Base-by-base conservation (phyloP, 495 filamentous ascomycete genomes). In the Neurospora sp. region DNA sequence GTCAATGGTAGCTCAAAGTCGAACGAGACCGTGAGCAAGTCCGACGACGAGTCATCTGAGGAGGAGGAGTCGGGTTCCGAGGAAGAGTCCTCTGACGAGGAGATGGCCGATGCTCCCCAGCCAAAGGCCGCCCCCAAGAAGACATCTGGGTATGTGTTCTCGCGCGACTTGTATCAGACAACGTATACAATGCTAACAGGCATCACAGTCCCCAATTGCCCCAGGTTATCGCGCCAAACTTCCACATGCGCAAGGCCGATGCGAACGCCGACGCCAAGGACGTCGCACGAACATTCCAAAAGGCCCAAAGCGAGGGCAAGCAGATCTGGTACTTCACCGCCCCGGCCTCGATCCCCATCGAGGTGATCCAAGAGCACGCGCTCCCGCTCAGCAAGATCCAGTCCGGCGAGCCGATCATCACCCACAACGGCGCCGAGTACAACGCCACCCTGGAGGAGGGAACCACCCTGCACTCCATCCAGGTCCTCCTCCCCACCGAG, bases 261-360 rank as follows among this genome's bases (percentile, higher is more conserved):
- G 76, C 76, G 0, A 70, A 74, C 44, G 71, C 82, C 78, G 77
- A 83, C 72, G 77, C 81, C 72, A 73, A 80, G 69, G 76, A 83
- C 71, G 74, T 84, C 73, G 79, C 81, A 59, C 69, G 77, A 68
- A 68, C 81, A 44, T 83, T 85, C 71, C 81, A 73, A 69, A 81
- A 82, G n/a, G 78, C 84, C 48, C 83, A 83, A 70, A 46, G 81
- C 9, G 78, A 84, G 39, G 85, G 84, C 76, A 85, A 86, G 77
- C 83, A 86, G 71, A 77, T 86, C 37, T 86, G 84, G 85, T 85
- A 84, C 73, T 86, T 86, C 70, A 86, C 84, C 0, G 81, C 81
- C 12, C 85, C 85, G 1, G 83, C 83, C 14, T 83, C 83, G 18
- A 73, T 86, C 12, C 84, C 84, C 4, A 85, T 86, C 69, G 83